Percentiles rank a stretch among this genome's conserved stretches.
phyloP scores from a whole-genome alignment of 306 rosid genomes.

The Trichosanthes truncata region DNA sequence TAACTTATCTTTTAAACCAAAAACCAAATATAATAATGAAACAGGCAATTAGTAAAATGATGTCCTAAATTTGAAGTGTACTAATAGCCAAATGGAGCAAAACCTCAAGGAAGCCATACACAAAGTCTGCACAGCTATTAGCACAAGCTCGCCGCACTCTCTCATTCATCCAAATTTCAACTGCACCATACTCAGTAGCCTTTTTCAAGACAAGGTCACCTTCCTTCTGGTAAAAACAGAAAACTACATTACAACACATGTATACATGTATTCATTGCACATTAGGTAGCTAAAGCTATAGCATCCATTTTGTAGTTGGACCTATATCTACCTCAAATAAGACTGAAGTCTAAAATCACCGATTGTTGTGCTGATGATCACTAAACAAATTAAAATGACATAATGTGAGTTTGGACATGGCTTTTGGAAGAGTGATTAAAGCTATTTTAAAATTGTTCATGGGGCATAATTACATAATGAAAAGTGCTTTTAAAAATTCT shows the following conservation, averaged over 20 bases:
- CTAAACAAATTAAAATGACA: background rate
- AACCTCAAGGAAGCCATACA: slow-evolving; percentile 93
- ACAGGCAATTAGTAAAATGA: slow-evolving; percentile 5
- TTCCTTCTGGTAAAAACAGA: slow-evolving; percentile 49
- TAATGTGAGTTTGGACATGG: too few species aligned
- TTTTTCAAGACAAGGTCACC: slow-evolving; percentile 89
- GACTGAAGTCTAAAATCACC: background rate
- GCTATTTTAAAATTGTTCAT: background rate
- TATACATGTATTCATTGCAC: background rate
- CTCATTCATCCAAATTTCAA: slow-evolving; percentile 99
- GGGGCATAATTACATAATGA: background rate
- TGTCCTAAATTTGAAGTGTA: slow-evolving; percentile 15
- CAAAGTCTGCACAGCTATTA: slow-evolving; percentile 81
- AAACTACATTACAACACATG: background rate
- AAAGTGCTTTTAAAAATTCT: background rate
- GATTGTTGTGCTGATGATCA: background rate
- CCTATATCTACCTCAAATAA: background rate
- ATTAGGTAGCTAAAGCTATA: background rate
- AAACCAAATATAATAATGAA: background rate
- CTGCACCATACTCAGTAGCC: slow-evolving; percentile 94
- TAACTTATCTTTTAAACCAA: background rate
- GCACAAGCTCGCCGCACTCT: slow-evolving; percentile 94
- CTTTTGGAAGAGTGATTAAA: too few species aligned
- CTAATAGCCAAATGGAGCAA: slow-evolving; percentile 32
- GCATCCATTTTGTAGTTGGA: background rate